A percentile compares a stretch with the other conserved stretches of the same genome.
phyloP scores from a whole-genome alignment of 352 stramenopile genomes.

The Phytophthora sojae region DNA sequence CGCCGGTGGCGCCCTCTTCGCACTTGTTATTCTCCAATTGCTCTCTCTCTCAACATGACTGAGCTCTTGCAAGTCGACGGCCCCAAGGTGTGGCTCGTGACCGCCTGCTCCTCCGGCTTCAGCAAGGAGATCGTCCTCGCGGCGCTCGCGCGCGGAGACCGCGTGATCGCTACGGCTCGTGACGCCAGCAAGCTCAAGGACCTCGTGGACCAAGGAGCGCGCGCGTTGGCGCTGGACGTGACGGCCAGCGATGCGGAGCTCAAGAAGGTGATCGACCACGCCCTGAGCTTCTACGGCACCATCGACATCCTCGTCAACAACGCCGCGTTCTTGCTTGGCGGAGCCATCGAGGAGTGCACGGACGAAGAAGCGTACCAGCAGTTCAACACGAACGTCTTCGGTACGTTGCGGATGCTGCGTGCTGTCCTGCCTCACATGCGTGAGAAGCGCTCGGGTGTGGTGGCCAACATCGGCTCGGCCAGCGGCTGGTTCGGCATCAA shows the following conservation, averaged over 20 bases:
- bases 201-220: constrained; percentile 39
- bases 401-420: constrained; percentile 38
- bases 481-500: constrained; percentile 38
- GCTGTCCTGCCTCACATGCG: constrained; percentile 58
- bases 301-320: constrained; percentile 71
- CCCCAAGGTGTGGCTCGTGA: constrained; percentile 63
- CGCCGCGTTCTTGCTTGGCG: constrained; percentile 50
- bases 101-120: constrained; percentile 57
- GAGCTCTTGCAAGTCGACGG: constrained; percentile 12
- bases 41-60: constrained; percentile 18
- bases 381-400: constrained; percentile 60
- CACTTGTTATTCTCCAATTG: constrained; percentile 27
- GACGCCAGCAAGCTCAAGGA: constrained; percentile 44
- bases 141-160: constrained; percentile 50
- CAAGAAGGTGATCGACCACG: constrained; percentile 37
- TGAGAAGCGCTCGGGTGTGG: constrained; percentile 44
- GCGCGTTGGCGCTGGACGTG: constrained; percentile 47
- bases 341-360: constrained; percentile 56
- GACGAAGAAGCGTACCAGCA: constrained; percentile 42
- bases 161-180: constrained; percentile 59
- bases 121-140: constrained; percentile 54
- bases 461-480: constrained; percentile 54
- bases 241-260: constrained; percentile 46
- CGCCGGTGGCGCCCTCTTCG: neutral
- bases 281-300: constrained; percentile 44